Evolutionary conservation across 768 basidiomycete species (phyloP).

Genomic region (Agrocybe chaxingu): DNA sequence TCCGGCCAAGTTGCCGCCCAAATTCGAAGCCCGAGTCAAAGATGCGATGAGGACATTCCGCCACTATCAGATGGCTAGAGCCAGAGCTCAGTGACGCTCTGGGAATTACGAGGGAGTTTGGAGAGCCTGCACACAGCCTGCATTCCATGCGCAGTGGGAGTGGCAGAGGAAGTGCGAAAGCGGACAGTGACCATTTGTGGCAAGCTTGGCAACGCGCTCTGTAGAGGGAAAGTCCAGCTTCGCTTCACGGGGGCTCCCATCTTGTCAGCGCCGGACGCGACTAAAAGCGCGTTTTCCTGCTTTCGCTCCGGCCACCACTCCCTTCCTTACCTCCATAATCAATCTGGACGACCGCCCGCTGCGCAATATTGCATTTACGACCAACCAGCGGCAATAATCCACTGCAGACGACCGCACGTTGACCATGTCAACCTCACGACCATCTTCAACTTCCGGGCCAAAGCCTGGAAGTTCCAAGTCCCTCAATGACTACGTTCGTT

Average conservation of each 20-base stretch:
- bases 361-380: background rate
- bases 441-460: constrained; percentile 31
- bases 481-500: constrained; percentile 60
- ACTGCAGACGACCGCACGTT: constrained; percentile 1
- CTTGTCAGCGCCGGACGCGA: constrained; percentile 47
- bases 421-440: constrained; percentile 39
- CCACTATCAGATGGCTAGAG: too few relatives aligned
- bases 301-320: constrained; percentile 1
- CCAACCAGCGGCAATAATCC: constrained; percentile 2
- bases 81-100: too few relatives aligned
- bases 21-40: too few relatives aligned
- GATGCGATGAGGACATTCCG: background rate
- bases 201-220: constrained; percentile 11
- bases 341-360: constrained; percentile 4
- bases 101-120: too few relatives aligned
- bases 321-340: constrained; percentile 1
- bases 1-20: too few relatives aligned
- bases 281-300: constrained; percentile 23
- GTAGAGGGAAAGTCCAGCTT: constrained; percentile 10
- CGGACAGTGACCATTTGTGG: constrained; percentile 1
- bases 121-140: too few relatives aligned
- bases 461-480: constrained; percentile 45
- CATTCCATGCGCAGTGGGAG: background rate
- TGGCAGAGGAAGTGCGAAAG: background rate
- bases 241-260: constrained; percentile 28